phyloP scores from a whole-genome alignment of 2,329 filamentous ascomycete genomes.

The Lachnellula suecica region DNA sequence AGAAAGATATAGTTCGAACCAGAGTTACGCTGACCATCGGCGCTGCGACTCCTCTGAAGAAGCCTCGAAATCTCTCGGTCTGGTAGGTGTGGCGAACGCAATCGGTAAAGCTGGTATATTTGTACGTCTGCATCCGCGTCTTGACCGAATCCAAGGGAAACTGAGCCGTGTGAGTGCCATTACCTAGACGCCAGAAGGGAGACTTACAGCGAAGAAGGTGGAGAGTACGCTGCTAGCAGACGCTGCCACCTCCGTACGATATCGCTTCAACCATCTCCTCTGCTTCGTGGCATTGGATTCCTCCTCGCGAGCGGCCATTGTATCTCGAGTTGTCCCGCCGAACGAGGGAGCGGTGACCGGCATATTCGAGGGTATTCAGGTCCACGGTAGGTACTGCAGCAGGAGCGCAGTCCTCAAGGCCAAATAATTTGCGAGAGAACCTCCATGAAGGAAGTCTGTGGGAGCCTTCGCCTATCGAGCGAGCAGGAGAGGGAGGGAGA shows the following conservation, averaged over 20 bases:
- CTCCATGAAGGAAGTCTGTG: slow-evolving; percentile 12
- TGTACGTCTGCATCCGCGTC: slow-evolving; percentile 86
- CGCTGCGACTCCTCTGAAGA: slow-evolving; percentile 79
- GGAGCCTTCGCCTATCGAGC: not conserved
- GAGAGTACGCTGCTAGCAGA: slow-evolving; percentile 76
- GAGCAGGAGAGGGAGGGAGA: not conserved
- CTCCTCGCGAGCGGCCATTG: slow-evolving; percentile 8
- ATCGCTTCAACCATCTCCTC: slow-evolving; percentile 66
- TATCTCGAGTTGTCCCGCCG: not conserved
- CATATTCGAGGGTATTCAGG: slow-evolving; percentile 4
- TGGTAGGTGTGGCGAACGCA: slow-evolving; percentile 75
- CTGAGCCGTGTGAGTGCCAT: slow-evolving; percentile 23
- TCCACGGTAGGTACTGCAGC: slow-evolving; percentile 11
- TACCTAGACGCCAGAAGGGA: not conserved
- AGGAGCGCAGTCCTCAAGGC: slow-evolving; percentile 17
- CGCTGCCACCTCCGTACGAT: slow-evolving; percentile 78
- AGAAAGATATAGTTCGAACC: slow-evolving; percentile 76
- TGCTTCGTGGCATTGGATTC: slow-evolving; percentile 31
- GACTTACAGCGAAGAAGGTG: slow-evolving; percentile 66
- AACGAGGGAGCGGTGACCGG: slow-evolving; percentile 2
- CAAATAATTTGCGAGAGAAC: slow-evolving; percentile 10
- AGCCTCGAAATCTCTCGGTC: slow-evolving; percentile 70
- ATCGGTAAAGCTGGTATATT: slow-evolving; percentile 71
- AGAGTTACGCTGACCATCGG: slow-evolving; percentile 79
- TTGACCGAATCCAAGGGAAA: slow-evolving; percentile 89